Base-by-base conservation (phyloP, 2,329 filamentous ascomycete genomes). In the Alternaria viburni region DNA sequence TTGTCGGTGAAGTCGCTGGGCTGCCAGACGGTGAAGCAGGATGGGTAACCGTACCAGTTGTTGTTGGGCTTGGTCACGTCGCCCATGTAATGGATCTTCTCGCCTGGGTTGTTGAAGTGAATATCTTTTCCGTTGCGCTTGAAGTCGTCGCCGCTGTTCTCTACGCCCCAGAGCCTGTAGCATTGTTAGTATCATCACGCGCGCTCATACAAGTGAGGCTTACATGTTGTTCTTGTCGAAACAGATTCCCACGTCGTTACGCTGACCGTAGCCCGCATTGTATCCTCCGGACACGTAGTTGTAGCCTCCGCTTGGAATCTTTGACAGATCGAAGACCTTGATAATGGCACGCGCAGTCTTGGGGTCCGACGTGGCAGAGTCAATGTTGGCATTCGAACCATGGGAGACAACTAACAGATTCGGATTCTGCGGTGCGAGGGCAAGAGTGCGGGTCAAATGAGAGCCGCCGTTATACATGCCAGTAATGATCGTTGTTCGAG, bases 11-110 rank as follows among this genome's bases (percentile, higher is more conserved):
- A 79, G 49, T 81, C 77, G 43, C 79, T 73, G 0, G 86, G 84
- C 61, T 86, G 82, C 89, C 90, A 92, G 19, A 90, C 82, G 0
- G 89, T 83, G 71, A 90, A 90, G 80, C 91, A 93, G 57, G 83
- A 79, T 2, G 91, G 91, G 72, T 92, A 93, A 15, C 90, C 91
- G 73, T 89, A 90, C 79, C 91, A 91, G 13, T 78, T 74, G 60
- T 81, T 81, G 76, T 85, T 80, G 41, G 74, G 71, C 55, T 69
- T 73, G 15, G 70, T 61, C 1, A 84, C 83, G 50, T 84, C 83
- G 6, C 90, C 90, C 66, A 90, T 87, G 76, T 87, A 91, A 78
- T 93, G 92, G 71, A 93, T 81, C 79, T 93, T 89, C 75, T 93
- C 91, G 26, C 84, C 90, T 0, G 90, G 91, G 73, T 93, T 93